Evolutionary conservation across 371 early-diverging fungal species (phyloP), one percentile per base, ranked within the genome.

Genomic region (Circinella umbellata): DNA sequence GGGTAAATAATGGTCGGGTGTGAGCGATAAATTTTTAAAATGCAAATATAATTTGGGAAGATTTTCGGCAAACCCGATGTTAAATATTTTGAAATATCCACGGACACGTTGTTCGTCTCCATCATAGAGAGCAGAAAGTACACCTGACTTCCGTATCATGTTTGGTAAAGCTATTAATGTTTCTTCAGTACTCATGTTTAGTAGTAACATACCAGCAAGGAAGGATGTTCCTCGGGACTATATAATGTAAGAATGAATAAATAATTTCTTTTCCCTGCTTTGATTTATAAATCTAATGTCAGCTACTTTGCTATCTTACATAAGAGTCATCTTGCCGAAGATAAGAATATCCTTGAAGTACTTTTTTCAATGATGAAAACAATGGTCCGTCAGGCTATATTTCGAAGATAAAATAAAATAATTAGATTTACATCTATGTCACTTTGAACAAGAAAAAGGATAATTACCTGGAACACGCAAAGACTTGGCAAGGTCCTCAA

Each of bases 31-130:
- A 59, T 82, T 82, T 61, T 82, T 82, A 67, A 85, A 85, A 63
- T 85, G 85, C 8, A 85, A 69, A 35, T 82, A 85, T 0, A 85
- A 74, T 51, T 85, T 85, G 27, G 82, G 82, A 14, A 85, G 55
- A 55, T 85, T 80, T 60, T 85, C 85, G 35, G 85, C 85, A 71
- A 85, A 85, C 0, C 81, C 69, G 14, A 85, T 79, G 62, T 85
- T 85, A 60, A 85, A 85, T 1, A 85, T 76, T 36, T 85, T 85
- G 72, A 80, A 82, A 37, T 80, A 82, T 3, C 83, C 81, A 18
- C 81, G 77, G 15, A 85, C 78, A 10, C 70, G 78, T 47, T 72
- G 73, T 67, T 82, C 82, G 20, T 81, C 76, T 0, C 74, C 64
- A n/a, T 64, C 70, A 48, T 81, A 85, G 4, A 82, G 66, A 7